Evolutionary conservation across 176 grass and related monocot genomes (phyloP).

Genomic region (Oryza meridionalis): DNA sequence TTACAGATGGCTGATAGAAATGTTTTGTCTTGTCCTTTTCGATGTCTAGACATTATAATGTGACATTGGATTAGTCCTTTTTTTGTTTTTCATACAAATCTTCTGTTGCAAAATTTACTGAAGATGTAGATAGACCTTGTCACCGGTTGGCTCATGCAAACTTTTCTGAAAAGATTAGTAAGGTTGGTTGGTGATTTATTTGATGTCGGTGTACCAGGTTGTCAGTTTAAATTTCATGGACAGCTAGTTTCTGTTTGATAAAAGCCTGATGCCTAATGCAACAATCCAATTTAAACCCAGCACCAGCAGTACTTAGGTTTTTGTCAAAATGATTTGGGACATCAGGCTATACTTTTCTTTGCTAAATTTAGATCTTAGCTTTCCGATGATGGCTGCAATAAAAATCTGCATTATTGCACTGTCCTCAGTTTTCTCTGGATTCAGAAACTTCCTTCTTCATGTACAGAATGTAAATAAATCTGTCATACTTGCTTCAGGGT

Average conservation of each 20-base stretch:
- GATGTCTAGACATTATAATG: background rate
- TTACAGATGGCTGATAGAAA: constrained; percentile 5
- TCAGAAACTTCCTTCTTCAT: background rate
- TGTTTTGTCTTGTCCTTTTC: background rate
- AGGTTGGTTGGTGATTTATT: background rate
- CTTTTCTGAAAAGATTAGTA: background rate
- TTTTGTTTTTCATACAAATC: background rate
- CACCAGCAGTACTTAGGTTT: background rate
- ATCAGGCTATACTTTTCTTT: background rate
- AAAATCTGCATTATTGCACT: background rate
- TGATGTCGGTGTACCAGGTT: background rate
- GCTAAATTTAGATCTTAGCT: background rate
- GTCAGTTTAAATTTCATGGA: background rate
- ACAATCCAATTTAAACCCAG: background rate
- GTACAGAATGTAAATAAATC: background rate
- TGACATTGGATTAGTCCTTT: background rate
- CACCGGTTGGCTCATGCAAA: background rate
- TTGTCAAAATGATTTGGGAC: background rate
- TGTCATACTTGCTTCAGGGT: background rate
- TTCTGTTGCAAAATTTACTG: background rate
- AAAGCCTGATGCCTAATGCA: background rate
- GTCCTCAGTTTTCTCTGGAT: background rate
- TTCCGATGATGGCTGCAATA: constrained; percentile 11
- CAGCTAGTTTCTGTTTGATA: background rate
- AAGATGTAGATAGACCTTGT: background rate